phyloP scores from a whole-genome alignment of 352 stramenopile genomes.

The Globisporangium mamillatum region DNA sequence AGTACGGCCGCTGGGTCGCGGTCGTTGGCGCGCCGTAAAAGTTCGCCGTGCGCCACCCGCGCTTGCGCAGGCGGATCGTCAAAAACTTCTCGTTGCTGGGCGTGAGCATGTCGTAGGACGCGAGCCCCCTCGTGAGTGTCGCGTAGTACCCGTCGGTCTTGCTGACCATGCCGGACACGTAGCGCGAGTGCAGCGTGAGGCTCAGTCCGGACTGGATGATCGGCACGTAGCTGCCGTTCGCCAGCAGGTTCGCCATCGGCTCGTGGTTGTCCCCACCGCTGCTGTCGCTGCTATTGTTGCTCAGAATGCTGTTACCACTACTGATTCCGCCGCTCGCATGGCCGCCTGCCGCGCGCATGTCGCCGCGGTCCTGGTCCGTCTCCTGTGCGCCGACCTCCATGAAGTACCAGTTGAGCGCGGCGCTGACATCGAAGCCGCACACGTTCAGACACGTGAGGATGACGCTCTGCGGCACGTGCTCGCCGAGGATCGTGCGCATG shows the following conservation, averaged over 20 bases:
- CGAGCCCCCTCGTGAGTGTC: constrained; percentile 67
- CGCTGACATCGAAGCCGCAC: constrained; percentile 81
- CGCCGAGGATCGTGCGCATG: constrained; percentile 86
- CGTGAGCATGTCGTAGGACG: constrained; percentile 80
- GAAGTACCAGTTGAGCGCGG: constrained; percentile 88
- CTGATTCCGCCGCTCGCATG: not conserved
- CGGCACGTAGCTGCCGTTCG: constrained; percentile 27
- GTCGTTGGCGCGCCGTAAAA: constrained; percentile 27
- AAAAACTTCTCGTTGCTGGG: constrained; percentile 84
- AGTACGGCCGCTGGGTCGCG: constrained; percentile 55
- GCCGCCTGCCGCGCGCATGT: not conserved
- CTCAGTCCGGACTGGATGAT: constrained; percentile 71
- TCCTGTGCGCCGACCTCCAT: constrained; percentile 54
- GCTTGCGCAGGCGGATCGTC: constrained; percentile 76
- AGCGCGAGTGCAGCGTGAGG: constrained; percentile 72
- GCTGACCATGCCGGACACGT: constrained; percentile 73
- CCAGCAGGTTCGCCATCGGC: constrained; percentile 8
- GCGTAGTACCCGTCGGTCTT: constrained; percentile 86
- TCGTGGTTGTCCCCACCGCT: constrained; percentile 7
- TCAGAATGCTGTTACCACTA: not conserved
- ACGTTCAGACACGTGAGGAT: constrained; percentile 84
- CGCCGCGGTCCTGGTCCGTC: constrained; percentile 10
- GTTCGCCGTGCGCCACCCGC: constrained; percentile 50
- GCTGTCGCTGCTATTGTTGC: not conserved
- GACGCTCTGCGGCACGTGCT: constrained; percentile 82